Conservation (phyloP, 2,329 filamentous ascomycete species). For the Sporothrix luriei region DNA sequence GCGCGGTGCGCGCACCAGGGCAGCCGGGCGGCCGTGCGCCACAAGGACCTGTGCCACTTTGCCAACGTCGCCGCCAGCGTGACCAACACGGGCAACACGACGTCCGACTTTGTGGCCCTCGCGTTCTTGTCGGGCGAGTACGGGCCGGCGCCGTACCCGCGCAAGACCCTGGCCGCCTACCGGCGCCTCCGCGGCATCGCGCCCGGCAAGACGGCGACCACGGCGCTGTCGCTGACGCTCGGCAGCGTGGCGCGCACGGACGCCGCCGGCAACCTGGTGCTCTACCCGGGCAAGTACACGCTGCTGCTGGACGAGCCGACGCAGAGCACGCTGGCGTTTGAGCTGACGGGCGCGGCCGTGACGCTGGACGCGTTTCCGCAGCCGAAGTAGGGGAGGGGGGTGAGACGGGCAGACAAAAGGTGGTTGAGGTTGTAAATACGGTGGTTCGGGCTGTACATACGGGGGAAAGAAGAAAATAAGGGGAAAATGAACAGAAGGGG, state of each 20-base stretch:
- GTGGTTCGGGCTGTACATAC: too few species aligned
- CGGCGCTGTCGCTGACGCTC: constrained; percentile 49
- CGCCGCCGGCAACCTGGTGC: constrained; percentile 52
- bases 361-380: constrained; percentile 45
- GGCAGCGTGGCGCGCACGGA: constrained; percentile 55
- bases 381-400: constrained; percentile 6
- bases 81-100: constrained; percentile 48
- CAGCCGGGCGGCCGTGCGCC: constrained; percentile 26
- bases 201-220: constrained; percentile 41
- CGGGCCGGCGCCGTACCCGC: constrained; percentile 55
- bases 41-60: constrained; percentile 31
- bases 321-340: constrained; percentile 48
- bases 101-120: constrained; percentile 58
- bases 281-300: constrained; percentile 58
- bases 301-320: constrained; percentile 51
- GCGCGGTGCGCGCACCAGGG: constrained; percentile 44
- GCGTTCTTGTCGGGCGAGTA: constrained; percentile 52
- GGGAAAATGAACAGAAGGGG: not conserved
- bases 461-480: not conserved
- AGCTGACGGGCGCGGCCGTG: constrained; percentile 49
- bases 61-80: constrained; percentile 42
- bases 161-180: constrained; percentile 57
- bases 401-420: not conserved
- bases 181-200: constrained; percentile 48
- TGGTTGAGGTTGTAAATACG: not conserved